phyloP scores from a whole-genome alignment of 805 yeast species.

The Ogataea pini region DNA sequence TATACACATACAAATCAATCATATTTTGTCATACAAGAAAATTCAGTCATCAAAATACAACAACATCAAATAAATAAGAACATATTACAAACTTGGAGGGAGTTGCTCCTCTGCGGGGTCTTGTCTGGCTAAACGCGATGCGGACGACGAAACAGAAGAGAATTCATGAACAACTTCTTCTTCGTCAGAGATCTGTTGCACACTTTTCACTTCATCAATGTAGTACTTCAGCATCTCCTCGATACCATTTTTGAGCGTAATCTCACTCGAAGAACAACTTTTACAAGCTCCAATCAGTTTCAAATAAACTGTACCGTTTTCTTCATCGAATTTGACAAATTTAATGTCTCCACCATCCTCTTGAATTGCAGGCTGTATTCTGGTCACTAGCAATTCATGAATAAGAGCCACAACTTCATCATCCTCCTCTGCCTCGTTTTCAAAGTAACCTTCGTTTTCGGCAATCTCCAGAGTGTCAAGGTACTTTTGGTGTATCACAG shows the following conservation, averaged over 20 bases:
- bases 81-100: constrained; percentile 36
- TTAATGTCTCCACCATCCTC: constrained; percentile 99
- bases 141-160: constrained; percentile 1
- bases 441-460: constrained; percentile 36
- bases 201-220: constrained; percentile 91
- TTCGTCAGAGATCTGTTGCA: constrained; percentile 83
- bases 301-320: constrained; percentile 82
- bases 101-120: constrained; percentile 27
- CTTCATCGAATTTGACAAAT: constrained; percentile 81
- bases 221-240: constrained; percentile 97
- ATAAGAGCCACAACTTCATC: constrained; percentile 85
- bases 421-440: constrained; percentile 62
- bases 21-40: constrained; percentile 1
- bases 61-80: not conserved
- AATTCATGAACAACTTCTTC: constrained; percentile 48
- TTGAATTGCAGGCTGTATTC: constrained; percentile 96
- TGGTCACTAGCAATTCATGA: constrained; percentile 87
- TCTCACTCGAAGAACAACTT: constrained; percentile 86
- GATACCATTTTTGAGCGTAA: constrained; percentile 91
- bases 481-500: constrained; percentile 48
- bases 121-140: not conserved
- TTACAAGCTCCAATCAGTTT: constrained; percentile 96
- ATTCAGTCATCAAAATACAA: not conserved
- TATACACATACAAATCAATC: not conserved
- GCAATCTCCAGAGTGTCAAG: constrained; percentile 35